Percentiles rank a stretch among this genome's conserved stretches.
These are phyloP conservation scores for Petrea volubilis DNA, from an alignment of 257 asterid genomes.

Conservation along the genomic window DNA sequence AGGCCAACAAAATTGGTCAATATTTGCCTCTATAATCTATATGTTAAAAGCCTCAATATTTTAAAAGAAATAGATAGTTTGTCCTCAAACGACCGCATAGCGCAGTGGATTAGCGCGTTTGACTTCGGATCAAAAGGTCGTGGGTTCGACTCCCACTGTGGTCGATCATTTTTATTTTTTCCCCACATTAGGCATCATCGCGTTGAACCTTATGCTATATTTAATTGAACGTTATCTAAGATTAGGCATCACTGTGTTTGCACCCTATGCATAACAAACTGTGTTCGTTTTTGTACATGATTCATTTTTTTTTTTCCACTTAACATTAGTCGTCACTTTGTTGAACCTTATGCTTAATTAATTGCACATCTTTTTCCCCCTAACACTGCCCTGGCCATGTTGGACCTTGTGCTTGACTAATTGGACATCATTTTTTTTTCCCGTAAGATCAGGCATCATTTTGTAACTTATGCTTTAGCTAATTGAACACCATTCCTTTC, in stretches of 20 bases:
- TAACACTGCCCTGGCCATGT: neutral
- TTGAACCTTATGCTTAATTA: neutral
- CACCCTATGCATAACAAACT: too few relatives aligned
- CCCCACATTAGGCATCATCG: neutral
- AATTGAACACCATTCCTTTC: too few relatives aligned
- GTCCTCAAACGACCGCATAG: constrained; percentile 99
- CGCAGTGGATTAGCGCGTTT: constrained; percentile 99
- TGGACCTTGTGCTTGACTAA: neutral
- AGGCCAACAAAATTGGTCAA: too few relatives aligned
- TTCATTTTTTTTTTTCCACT: neutral
- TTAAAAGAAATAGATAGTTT: too few relatives aligned
- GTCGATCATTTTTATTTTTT: constrained; percentile 39
- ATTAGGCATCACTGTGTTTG: too few relatives aligned
- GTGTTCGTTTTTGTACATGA: constrained; percentile 64
- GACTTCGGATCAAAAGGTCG: constrained; percentile 99
- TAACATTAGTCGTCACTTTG: neutral
- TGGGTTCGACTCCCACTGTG: constrained; percentile 99
- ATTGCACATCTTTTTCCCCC: too few relatives aligned
- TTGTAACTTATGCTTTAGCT: too few relatives aligned
- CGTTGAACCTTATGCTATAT: neutral
- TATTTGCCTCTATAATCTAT: too few relatives aligned
- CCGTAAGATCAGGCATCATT: too few relatives aligned
- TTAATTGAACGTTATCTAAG: too few relatives aligned
- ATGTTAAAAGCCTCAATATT: too few relatives aligned
- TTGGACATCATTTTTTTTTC: neutral